Base-by-base conservation (phyloP, 2,329 filamentous ascomycete genomes). In the Trichoderma sp. region DNA sequence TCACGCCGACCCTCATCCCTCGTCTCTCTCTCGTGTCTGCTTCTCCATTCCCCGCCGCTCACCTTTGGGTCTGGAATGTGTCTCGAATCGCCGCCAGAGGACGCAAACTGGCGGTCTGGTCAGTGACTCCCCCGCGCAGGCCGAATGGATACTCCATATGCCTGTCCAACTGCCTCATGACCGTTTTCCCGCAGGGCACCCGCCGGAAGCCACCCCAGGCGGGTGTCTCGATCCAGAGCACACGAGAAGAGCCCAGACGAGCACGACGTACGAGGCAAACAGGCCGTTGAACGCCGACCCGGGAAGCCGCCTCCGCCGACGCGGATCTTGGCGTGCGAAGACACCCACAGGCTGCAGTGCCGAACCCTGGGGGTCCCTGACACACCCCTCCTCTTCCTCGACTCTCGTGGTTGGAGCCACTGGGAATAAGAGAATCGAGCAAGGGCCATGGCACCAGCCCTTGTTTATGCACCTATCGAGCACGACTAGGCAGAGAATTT, bases 381-480 rank as follows among this genome's bases (percentile, higher is more conserved):
- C 34, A 9, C 44, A 65, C 63, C 17, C 63, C 54, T 26, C 48
- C n/a, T 51, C 26, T 45, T 26, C 55, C 34, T 39, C 34, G 34
- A 39, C 34, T 39, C 34, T 39, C 34, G 34, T 39, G 34, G 34
- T 14, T 39, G 39, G 28, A n/a, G 43, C 26, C 57, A 55, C 24
- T 56, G 48, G 30, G 55, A 51, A 54, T 57, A 48, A 63, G 26
- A 44, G 55, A 51, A 54, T 57, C 60, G 52, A 58, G 30, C 52
- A 28, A 64, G 43, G 61, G 14, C 47, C 47, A 47, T 39, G 34
- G 51, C 19, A 50, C 12, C 17, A 19, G 26, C 64, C 64, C 45
- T 58, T 45, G 57, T 47, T 51, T 58, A 75, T 75, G 74, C 71
- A 73, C 69, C 50, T 74, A 76, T 66, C 66, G 72, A 72, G 69